These are phyloP conservation scores for Pascua sp. DNA, from an alignment of 1,284 basidiomycete genomes.

Conservation along the genomic window DNA sequence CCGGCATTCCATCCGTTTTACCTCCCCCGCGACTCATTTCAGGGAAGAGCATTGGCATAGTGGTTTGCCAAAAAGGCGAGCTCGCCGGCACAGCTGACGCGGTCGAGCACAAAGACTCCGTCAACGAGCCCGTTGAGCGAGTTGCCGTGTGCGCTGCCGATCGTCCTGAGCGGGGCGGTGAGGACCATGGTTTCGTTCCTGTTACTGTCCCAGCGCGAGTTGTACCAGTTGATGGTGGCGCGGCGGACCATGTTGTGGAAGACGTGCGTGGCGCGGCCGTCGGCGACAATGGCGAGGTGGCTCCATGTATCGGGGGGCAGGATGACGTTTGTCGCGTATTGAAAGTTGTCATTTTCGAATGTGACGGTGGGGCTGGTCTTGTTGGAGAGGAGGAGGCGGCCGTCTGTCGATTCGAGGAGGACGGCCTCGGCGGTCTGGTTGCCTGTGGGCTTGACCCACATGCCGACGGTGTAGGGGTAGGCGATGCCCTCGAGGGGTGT, in stretches of 20 bases:
- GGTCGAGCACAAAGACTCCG: neutral
- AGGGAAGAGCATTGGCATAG: no score
- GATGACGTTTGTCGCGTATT: neutral
- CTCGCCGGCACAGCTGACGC: no score
- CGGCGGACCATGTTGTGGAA: neutral
- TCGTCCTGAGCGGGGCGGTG: neutral
- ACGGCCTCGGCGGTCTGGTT: neutral
- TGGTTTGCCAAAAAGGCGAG: no score
- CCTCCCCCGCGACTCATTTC: no score
- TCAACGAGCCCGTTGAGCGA: neutral
- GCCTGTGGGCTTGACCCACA: constrained; percentile 2
- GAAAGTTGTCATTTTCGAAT: neutral
- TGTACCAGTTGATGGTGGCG: neutral
- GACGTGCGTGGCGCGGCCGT: neutral
- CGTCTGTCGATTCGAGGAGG: neutral
- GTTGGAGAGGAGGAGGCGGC: neutral
- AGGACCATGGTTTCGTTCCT: neutral
- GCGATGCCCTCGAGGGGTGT: neutral
- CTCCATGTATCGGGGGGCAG: neutral
- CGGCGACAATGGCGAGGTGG: neutral
- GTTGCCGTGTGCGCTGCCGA: neutral
- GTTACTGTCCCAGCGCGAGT: neutral
- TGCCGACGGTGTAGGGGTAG: neutral
- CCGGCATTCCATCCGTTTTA: no score
- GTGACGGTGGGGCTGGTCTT: neutral